Percentiles rank a stretch among this genome's conserved stretches.
These are phyloP conservation scores for Tolypocladium endophyticum DNA, from an alignment of 2,329 filamentous ascomycete species.

Conservation along the genomic window DNA sequence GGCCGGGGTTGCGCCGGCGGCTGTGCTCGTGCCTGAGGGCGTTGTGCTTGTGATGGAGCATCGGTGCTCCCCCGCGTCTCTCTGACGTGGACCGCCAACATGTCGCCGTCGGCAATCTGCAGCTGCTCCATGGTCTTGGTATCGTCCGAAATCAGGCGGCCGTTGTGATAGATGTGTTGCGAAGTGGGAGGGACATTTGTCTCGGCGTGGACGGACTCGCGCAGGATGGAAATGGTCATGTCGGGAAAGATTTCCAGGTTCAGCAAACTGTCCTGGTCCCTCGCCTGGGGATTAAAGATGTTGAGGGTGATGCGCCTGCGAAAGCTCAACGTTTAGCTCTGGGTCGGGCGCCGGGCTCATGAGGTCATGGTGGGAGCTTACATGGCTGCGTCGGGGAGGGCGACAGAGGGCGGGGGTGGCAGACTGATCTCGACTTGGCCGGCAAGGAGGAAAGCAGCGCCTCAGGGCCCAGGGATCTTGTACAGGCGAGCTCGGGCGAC, in stretches of 20 bases:
- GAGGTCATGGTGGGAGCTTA: background rate
- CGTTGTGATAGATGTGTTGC: slow-evolving; percentile 87
- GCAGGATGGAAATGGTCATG: slow-evolving; percentile 76
- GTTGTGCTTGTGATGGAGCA: slow-evolving; percentile 26
- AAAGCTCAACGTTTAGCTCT: background rate
- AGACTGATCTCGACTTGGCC: background rate
- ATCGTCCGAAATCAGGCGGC: slow-evolving; percentile 66
- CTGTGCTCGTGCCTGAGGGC: slow-evolving; percentile 16
- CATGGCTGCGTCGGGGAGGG: background rate
- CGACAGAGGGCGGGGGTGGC: background rate
- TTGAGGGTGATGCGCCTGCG: slow-evolving; percentile 77
- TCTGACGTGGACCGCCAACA: slow-evolving; percentile 78
- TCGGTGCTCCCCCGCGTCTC: slow-evolving; percentile 41
- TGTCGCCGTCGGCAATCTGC: slow-evolving; percentile 76
- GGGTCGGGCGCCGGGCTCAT: background rate
- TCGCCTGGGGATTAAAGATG: slow-evolving; percentile 63
- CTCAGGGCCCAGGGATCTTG: background rate
- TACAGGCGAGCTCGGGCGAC: background rate
- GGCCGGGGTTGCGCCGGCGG: slow-evolving; percentile 20
- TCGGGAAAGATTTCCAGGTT: slow-evolving; percentile 73
- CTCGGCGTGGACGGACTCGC: slow-evolving; percentile 80
- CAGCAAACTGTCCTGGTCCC: slow-evolving; percentile 62
- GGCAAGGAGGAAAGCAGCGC: background rate
- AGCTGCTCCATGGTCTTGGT: slow-evolving; percentile 72
- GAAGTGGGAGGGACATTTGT: slow-evolving; percentile 58